Conservation (phyloP, 2,329 filamentous ascomycete genomes). For the Mollisiaceae sp. region DNA sequence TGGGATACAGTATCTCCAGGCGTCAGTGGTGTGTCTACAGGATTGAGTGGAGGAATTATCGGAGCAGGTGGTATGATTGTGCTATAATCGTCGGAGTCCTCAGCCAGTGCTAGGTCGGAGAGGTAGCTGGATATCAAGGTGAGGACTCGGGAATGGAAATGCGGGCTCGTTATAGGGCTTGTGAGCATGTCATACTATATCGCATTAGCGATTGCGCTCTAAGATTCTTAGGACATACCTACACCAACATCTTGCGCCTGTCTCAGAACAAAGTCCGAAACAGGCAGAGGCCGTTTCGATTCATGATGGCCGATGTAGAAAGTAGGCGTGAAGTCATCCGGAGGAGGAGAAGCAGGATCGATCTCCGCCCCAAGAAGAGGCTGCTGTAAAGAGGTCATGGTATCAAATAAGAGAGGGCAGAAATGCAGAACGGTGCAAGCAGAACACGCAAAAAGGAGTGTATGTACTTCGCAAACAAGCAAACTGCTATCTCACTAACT, state of each 20-base stretch:
- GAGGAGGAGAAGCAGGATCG: slow-evolving; percentile 30
- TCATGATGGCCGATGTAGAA: slow-evolving; percentile 81
- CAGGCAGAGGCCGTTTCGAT: slow-evolving; percentile 62
- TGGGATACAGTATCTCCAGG: slow-evolving; percentile 73
- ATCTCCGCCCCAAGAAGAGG: slow-evolving; percentile 21
- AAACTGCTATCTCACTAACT: slow-evolving; percentile 1
- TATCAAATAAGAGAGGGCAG: slow-evolving; percentile 11
- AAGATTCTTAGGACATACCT: slow-evolving; percentile 45
- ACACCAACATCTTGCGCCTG: slow-evolving; percentile 73
- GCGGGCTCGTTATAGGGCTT: slow-evolving; percentile 74
- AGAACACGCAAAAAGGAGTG: slow-evolving; percentile 19
- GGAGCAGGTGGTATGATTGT: slow-evolving; percentile 57
- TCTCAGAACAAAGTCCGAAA: slow-evolving; percentile 67
- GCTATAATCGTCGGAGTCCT: slow-evolving; percentile 45
- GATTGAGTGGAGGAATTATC: slow-evolving; percentile 71
- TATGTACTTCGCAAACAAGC: slow-evolving; percentile 14
- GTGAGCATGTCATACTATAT: slow-evolving; percentile 78
- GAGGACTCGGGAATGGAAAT: slow-evolving; percentile 73
- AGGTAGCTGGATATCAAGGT: slow-evolving; percentile 61
- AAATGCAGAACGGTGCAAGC: slow-evolving; percentile 9
- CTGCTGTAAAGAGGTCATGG: slow-evolving; percentile 29
- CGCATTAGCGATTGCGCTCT: slow-evolving; percentile 33
- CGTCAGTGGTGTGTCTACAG: slow-evolving; percentile 77
- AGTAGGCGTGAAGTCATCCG: slow-evolving; percentile 46
- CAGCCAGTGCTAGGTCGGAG: slow-evolving; percentile 49